A percentile compares a stretch with the other conserved stretches of the same genome.
Evolutionary conservation across 306 rosid species (phyloP).

Genomic region (Malus domestica): ASM211411v1 NC_041800.1:27582733-27583232

Average conservation of each 20-base stretch:
- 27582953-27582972: slow-evolving; percentile 92
- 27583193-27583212: slow-evolving; percentile 13
- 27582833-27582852: slow-evolving; percentile 38
- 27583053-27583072: slow-evolving; percentile 86
- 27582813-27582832: slow-evolving; percentile 57
- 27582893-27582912: slow-evolving; percentile 24
- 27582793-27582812: slow-evolving; percentile 61
- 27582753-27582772: slow-evolving; percentile 7
- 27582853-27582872: slow-evolving; percentile 23
- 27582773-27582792: slow-evolving; percentile 23
- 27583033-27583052: slow-evolving; percentile 82
- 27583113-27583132: background rate
- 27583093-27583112: slow-evolving; percentile 17
- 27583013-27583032: slow-evolving; percentile 85
- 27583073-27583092: slow-evolving; percentile 73
- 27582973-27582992: slow-evolving; percentile 92
- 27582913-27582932: slow-evolving; percentile 16
- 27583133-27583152: slow-evolving; percentile 2
- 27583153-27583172: background rate
- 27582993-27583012: slow-evolving; percentile 89
- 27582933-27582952: slow-evolving; percentile 77
- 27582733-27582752: slow-evolving; percentile 24
- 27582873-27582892: slow-evolving; percentile 28
- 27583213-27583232: slow-evolving; percentile 3
- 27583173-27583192: background rate